These are phyloP conservation scores for Arctium minus DNA, from an alignment of 129 eudicot genomes.

Conservation along the genomic window DNA sequence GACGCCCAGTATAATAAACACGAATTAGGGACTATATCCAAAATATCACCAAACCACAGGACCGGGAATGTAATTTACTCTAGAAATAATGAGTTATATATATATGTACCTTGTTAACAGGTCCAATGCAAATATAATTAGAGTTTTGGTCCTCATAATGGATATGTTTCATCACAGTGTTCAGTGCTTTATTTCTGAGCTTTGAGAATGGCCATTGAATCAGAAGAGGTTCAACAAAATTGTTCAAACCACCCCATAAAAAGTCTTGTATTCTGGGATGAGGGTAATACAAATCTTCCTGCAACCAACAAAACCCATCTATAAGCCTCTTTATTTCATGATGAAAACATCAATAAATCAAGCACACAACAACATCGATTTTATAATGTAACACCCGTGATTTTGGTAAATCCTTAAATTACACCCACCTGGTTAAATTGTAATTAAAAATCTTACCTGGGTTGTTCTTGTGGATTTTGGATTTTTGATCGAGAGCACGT, in stretches of 20 bases:
- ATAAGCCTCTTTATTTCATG: background rate
- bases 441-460: no score
- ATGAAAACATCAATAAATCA: background rate
- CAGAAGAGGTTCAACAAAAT: conserved; percentile 54
- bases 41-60: no score
- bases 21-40: no score
- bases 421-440: no score
- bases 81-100: no score
- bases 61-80: no score
- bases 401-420: no score
- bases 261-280: conserved; percentile 73
- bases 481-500: no score
- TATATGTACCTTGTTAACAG: conserved; percentile 60
- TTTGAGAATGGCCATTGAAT: conserved; percentile 63
- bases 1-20: no score
- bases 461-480: no score
- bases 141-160: conserved; percentile 74
- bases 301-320: conserved; percentile 5
- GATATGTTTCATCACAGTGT: conserved; percentile 55
- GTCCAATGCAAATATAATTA: conserved; percentile 65
- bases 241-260: conserved; percentile 54
- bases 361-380: background rate
- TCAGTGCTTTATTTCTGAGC: conserved; percentile 58
- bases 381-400: no score
- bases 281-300: conserved; percentile 85